Percentiles rank a stretch among this genome's conserved stretches.
Evolutionary conservation across 805 yeast genomes (phyloP).

Genomic region (Lipomyces lipofer): DNA sequence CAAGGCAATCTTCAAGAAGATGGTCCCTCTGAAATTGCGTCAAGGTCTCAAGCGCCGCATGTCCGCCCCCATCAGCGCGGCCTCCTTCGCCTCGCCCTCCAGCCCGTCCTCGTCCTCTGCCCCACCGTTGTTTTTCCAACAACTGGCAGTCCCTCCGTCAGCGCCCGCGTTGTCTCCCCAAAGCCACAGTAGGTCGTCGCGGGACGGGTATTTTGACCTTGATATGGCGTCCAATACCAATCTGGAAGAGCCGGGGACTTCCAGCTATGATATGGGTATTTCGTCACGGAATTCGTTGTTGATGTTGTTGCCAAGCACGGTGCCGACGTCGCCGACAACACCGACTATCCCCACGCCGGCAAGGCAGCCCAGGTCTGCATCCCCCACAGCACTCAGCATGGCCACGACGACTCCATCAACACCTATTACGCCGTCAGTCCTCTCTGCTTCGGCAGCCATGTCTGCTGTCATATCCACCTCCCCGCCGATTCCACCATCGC

Average conservation of each 20-base stretch:
- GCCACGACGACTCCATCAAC: slow-evolving; percentile 1
- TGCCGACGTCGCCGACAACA: not conserved
- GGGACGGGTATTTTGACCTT: slow-evolving; percentile 21
- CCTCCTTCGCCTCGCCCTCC: slow-evolving; percentile 1
- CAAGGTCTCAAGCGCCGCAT: slow-evolving; percentile 21
- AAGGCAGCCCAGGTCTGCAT: too few species aligned
- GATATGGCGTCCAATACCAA: slow-evolving; percentile 22
- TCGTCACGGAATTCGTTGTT: slow-evolving; percentile 8
- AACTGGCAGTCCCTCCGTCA: not conserved
- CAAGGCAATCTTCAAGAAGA: slow-evolving; percentile 22
- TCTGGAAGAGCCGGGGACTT: slow-evolving; percentile 11
- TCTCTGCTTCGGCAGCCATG: slow-evolving; percentile 26
- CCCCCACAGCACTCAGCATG: too few species aligned
- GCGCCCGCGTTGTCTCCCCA: not conserved
- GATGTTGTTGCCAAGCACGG: slow-evolving; percentile 1
- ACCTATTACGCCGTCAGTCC: slow-evolving; percentile 1
- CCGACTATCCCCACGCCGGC: not conserved
- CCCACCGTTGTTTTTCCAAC: not conserved
- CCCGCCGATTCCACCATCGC: slow-evolving; percentile 27
- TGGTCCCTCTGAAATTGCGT: slow-evolving; percentile 26
- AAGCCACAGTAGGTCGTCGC: not conserved
- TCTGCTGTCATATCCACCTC: slow-evolving; percentile 9
- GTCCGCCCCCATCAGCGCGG: slow-evolving; percentile 22
- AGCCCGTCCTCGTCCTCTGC: not conserved
- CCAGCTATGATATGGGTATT: not conserved